phyloP scores from a whole-genome alignment of 371 early-diverging fungal species.

The Blakeslea trispora region DNA sequence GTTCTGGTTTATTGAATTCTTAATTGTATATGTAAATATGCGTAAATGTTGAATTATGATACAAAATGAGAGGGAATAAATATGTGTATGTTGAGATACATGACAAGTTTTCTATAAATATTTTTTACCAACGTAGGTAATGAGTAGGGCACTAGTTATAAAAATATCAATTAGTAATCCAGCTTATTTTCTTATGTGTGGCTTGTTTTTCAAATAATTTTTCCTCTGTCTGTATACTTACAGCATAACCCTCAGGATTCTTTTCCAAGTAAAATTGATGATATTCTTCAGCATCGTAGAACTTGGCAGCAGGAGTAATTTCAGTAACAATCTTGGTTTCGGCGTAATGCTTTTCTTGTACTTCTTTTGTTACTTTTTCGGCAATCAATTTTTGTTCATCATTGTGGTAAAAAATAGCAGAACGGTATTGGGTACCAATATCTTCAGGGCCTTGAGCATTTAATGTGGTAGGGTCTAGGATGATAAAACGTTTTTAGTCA shows the following conservation, averaged over 20 bases:
- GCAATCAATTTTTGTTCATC: constrained; percentile 76
- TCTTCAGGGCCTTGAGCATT: constrained; percentile 43
- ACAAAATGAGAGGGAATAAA: neutral
- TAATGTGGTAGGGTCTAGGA: constrained; percentile 53
- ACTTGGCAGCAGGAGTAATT: constrained; percentile 65
- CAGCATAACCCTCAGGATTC: constrained; percentile 46
- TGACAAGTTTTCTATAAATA: neutral
- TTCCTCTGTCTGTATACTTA: too few species aligned
- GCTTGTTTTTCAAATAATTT: too few species aligned
- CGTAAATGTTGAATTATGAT: constrained; percentile 5
- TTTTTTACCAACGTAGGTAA: constrained; percentile 48
- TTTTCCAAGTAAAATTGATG: constrained; percentile 84
- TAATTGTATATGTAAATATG: neutral
- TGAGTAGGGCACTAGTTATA: constrained; percentile 47
- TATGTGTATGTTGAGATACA: constrained; percentile 4
- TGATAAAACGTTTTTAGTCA: neutral
- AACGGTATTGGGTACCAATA: constrained; percentile 60
- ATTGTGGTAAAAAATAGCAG: constrained; percentile 81
- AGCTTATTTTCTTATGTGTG: too few species aligned
- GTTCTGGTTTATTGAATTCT: constrained; percentile 17
- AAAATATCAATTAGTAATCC: neutral
- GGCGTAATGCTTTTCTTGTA: constrained; percentile 63
- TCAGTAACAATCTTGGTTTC: constrained; percentile 64
- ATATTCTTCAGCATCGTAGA: constrained; percentile 87
- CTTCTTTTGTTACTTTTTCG: constrained; percentile 61